Conservation (phyloP, 2,329 filamentous ascomycete species). For the Chalaropsis thielavioides region DNA sequence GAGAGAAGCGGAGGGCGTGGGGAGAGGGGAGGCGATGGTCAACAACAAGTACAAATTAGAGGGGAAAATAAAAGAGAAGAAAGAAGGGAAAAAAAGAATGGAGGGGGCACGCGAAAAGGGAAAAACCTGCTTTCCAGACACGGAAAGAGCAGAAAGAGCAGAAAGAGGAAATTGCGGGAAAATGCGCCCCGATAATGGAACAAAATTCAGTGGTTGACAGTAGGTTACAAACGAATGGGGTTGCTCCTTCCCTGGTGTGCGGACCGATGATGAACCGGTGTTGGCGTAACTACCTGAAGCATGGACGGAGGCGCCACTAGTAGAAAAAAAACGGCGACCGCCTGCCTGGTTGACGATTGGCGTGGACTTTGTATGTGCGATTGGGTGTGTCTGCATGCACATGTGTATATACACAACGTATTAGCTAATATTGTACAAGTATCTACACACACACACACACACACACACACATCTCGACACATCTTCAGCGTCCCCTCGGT, state of each 20-base stretch:
- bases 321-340: background rate
- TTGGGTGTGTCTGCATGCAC: too few relatives aligned
- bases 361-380: too few relatives aligned
- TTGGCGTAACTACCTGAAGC: background rate
- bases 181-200: slow-evolving; percentile 5
- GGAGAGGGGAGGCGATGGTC: background rate
- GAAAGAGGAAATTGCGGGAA: slow-evolving; percentile 8
- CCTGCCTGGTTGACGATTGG: background rate
- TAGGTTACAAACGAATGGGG: background rate
- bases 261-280: background rate
- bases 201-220: slow-evolving; percentile 1
- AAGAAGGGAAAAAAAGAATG: slow-evolving; percentile 2
- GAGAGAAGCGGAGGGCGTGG: background rate
- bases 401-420: background rate
- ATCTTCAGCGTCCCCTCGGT: background rate
- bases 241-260: background rate
- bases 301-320: background rate
- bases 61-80: slow-evolving; percentile 10
- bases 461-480: background rate
- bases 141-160: slow-evolving; percentile 8
- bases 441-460: background rate
- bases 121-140: slow-evolving; percentile 1
- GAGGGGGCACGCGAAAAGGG: background rate
- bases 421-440: background rate
- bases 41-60: background rate